Evolutionary conservation across 2,329 filamentous ascomycete species (phyloP), one percentile per base, ranked within the genome.

Genomic region (Exophiala dermatitidis): DNA sequence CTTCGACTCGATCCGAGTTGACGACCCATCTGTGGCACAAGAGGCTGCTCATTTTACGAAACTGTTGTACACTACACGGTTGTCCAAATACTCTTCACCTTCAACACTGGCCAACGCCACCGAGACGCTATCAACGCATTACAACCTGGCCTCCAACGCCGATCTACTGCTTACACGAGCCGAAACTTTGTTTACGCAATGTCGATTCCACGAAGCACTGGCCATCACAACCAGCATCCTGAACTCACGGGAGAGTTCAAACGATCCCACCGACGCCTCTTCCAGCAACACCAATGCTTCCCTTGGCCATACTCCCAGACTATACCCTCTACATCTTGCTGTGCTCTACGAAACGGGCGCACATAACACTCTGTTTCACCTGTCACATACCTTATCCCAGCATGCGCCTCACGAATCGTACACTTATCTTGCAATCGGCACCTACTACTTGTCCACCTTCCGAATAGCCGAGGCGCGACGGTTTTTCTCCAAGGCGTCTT

Each of bases 401-500:
- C 86, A 85, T 40, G 89, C 95, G 58, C 91, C 93, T 0, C 85
- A 93, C 54, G 90, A 97, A 69, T 85, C 93, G 0, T 89, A 86
- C 68, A 86, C 90, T 1, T 98, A 93, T 84, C 80, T 98, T 29
- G 93, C 93, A 0, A 91, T 98, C 7, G 93, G 90, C 7, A 85
- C 90, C 31, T 98, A 97, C 74, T 98, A 98, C 70, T 84, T 97
- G 59, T 78, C 85, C 10, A 95, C 90, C 49, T 82, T 83, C 62
- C 90, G 90, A 65, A 89, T 98, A 53, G 86, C 93, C 2, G 93
- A 98, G 71, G 90, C 94, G 6, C 83, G 93, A 7, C 83, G 91
- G 37, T 98, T 93, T 74, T 98, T 98, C 70, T 95, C 88, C 65
- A 98, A 98, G 71, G 88, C 94, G 3, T 95, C 88, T 60, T 86